Evolutionary conservation across 2,329 filamentous ascomycete species (phyloP).

Genomic region (Colletotrichum sp.): DNA sequence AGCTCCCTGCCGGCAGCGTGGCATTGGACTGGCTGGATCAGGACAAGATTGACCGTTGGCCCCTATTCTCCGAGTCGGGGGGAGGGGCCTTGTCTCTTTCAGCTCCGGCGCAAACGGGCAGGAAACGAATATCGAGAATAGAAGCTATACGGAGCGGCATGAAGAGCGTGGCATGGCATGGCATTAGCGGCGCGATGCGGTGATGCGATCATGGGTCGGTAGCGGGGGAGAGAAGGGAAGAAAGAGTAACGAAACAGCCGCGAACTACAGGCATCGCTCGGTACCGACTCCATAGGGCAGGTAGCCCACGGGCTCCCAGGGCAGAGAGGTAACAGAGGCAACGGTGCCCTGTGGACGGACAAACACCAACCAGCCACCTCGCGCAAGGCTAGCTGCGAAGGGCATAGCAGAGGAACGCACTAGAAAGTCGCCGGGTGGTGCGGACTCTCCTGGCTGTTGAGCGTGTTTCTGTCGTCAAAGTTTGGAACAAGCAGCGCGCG

Average conservation of each 20-base stretch:
- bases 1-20: constrained; percentile 9
- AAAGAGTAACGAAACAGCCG: neutral
- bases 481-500: neutral
- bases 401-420: constrained; percentile 15
- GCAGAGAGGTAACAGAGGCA: constrained; percentile 9
- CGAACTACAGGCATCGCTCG: neutral
- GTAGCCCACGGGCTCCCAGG: neutral
- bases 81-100: neutral
- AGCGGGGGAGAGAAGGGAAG: neutral
- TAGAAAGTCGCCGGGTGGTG: constrained; percentile 14
- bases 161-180: constrained; percentile 7
- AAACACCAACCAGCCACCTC: neutral
- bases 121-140: constrained; percentile 2
- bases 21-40: constrained; percentile 2
- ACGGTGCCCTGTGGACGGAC: constrained; percentile 4
- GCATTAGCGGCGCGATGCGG: constrained; percentile 14
- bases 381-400: neutral
- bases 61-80: neutral
- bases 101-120: neutral
- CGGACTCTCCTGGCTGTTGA: neutral
- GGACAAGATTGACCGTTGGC: neutral
- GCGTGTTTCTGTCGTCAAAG: neutral
- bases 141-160: neutral
- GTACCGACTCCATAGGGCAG: neutral
- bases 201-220: constrained; percentile 7